A percentile compares a stretch with the other conserved stretches of the same genome.
phyloP scores from a whole-genome alignment of 768 basidiomycete genomes.

The Amylocystis lapponica region DNA sequence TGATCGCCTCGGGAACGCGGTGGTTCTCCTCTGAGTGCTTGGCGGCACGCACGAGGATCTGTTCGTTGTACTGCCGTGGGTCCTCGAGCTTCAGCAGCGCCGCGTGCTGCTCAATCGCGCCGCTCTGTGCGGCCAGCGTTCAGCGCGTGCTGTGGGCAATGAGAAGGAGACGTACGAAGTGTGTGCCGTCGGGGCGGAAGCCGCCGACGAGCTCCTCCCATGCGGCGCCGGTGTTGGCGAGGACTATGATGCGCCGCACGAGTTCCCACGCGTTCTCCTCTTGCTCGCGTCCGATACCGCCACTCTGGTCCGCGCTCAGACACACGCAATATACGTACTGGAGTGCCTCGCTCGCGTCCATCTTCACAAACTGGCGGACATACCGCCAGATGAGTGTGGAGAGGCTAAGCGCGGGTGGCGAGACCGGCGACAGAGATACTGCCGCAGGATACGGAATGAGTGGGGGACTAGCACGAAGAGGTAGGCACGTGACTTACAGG shows the following conservation, averaged over 20 bases:
- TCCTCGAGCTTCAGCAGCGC: conserved; percentile 68
- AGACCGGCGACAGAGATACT: conserved; percentile 70
- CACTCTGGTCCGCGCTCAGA: conserved; percentile 66
- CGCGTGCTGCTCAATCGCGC: conserved; percentile 81
- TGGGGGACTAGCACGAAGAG: not conserved
- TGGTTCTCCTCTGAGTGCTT: conserved; percentile 78
- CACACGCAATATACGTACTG: conserved; percentile 91
- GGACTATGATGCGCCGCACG: conserved; percentile 69
- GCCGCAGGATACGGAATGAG: too few relatives aligned
- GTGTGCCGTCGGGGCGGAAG: conserved; percentile 82
- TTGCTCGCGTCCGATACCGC: conserved; percentile 77
- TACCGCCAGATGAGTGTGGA: conserved; percentile 90
- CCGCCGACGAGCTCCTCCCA: conserved; percentile 97
- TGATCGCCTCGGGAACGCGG: conserved; percentile 85
- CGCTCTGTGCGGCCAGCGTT: conserved; percentile 45
- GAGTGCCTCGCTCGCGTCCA: conserved; percentile 89
- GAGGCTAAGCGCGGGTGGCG: conserved; percentile 70
- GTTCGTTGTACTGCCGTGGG: conserved; percentile 63
- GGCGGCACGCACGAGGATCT: conserved; percentile 82
- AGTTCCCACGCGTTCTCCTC: conserved; percentile 78
- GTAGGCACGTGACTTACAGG: conserved; percentile 51
- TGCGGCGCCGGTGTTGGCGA: conserved; percentile 69
- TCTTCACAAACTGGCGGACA: conserved; percentile 84
- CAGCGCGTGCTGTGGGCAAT: not conserved
- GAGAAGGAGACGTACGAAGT: conserved; percentile 55